Conservation (phyloP, 176 grass and related monocot genomes). For the Aegilops longissima region DNA sequence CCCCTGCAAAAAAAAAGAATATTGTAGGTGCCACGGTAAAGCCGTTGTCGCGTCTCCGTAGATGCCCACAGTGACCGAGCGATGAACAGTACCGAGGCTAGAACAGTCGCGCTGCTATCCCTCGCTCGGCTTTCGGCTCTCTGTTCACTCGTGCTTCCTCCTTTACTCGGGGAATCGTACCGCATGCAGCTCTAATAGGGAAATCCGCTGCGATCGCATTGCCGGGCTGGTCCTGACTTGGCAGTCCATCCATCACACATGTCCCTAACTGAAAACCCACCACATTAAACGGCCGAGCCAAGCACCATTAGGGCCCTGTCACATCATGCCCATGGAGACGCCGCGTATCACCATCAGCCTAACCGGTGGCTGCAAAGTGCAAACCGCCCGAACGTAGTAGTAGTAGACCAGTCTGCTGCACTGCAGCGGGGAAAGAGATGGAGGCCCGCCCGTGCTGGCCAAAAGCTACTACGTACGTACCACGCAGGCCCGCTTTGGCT, state of each 20-base stretch:
- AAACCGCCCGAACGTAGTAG: not conserved
- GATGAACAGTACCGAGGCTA: too few relatives aligned
- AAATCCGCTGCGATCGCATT: not conserved
- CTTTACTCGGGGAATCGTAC: too few relatives aligned
- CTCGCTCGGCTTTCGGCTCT: too few relatives aligned
- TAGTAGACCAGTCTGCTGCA: too few relatives aligned
- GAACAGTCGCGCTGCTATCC: too few relatives aligned
- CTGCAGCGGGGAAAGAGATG: not conserved
- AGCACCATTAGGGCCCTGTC: not conserved
- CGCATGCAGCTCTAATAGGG: too few relatives aligned
- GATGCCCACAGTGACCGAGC: too few relatives aligned
- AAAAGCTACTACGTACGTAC: conserved; percentile 29
- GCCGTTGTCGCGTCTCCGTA: too few relatives aligned
- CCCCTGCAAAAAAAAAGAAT: too few relatives aligned
- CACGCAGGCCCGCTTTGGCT: conserved; percentile 7
- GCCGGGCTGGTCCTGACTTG: not conserved
- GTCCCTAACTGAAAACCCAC: not conserved
- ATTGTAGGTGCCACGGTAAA: too few relatives aligned
- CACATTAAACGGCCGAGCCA: not conserved
- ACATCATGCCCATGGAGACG: not conserved
- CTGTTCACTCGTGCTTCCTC: too few relatives aligned
- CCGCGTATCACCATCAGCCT: not conserved
- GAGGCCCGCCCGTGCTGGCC: conserved; percentile 6
- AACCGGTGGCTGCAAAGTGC: not conserved
- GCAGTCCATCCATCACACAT: not conserved